Conservation (phyloP, 768 basidiomycete genomes). For the Mycena belliarum region DNA sequence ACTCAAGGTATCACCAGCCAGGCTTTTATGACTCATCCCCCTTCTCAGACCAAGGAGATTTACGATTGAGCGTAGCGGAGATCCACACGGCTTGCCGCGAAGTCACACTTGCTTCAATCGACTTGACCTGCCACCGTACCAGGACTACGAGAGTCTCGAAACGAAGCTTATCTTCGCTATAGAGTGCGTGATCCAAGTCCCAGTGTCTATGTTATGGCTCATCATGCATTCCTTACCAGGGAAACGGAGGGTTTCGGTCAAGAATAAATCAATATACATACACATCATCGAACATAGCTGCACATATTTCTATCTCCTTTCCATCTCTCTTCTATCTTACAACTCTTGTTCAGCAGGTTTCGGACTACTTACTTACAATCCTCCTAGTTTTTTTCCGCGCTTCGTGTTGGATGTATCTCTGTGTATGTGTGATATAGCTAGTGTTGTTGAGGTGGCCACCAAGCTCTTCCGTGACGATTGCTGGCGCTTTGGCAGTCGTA, state of each 20-base stretch:
- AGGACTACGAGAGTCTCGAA: slow-evolving; percentile 85
- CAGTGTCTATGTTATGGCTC: not conserved
- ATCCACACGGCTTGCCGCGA: slow-evolving; percentile 83
- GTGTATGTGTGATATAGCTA: not conserved
- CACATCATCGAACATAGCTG: slow-evolving; percentile 4
- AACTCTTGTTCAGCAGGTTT: not conserved
- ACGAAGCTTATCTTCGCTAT: slow-evolving; percentile 83
- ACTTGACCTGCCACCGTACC: slow-evolving; percentile 86
- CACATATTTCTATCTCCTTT: slow-evolving; percentile 2
- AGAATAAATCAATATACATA: slow-evolving; percentile 53
- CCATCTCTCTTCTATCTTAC: not conserved
- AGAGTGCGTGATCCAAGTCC: slow-evolving; percentile 51
- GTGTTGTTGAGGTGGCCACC: too few species aligned
- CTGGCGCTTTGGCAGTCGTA: too few species aligned
- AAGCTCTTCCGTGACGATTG: too few species aligned
- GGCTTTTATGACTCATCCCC: too few species aligned
- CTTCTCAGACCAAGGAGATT: slow-evolving; percentile 67
- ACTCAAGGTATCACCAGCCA: too few species aligned
- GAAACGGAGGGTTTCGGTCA: slow-evolving; percentile 79
- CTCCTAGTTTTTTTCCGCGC: slow-evolving; percentile 3
- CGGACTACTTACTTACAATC: slow-evolving; percentile 2
- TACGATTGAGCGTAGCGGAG: slow-evolving; percentile 94
- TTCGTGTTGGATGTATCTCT: slow-evolving; percentile 7
- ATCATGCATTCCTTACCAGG: slow-evolving; percentile 33
- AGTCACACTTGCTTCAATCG: slow-evolving; percentile 95